Conservation (phyloP, 2,329 filamentous ascomycete genomes). For the Hypoxylon sp. region DNA sequence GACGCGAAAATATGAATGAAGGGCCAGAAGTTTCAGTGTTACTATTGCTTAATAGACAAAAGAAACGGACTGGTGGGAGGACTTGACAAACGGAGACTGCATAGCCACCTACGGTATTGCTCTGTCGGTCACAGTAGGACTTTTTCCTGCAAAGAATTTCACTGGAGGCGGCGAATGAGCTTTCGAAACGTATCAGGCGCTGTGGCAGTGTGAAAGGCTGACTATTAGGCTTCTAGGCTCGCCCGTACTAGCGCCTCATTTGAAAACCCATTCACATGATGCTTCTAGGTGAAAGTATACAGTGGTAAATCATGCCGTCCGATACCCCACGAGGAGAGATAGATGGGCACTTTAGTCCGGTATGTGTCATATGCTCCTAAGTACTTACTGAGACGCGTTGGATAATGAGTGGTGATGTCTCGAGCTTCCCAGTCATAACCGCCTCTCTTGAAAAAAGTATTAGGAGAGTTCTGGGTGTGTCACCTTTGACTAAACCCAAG, state of each 20-base stretch:
- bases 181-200: neutral
- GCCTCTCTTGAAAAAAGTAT: no score
- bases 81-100: neutral
- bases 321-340: no score
- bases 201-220: neutral
- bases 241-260: neutral
- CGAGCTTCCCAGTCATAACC: no score
- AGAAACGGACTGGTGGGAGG: neutral
- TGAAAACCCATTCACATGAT: neutral
- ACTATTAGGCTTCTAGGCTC: neutral
- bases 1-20: neutral
- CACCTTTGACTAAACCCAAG: no score
- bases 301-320: no score
- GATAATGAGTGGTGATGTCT: no score
- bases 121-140: neutral
- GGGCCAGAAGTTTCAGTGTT: neutral
- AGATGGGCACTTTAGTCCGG: no score
- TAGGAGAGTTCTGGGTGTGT: no score
- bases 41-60: neutral
- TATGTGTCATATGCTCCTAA: no score
- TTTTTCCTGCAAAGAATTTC: neutral
- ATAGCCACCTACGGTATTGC: conserved; percentile 11
- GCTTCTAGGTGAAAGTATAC: neutral
- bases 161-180: conserved; percentile 7
- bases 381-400: no score